Percentiles rank a stretch among this genome's conserved stretches.
Conservation (phyloP, 2,329 filamentous ascomycete species). For the Cadophora luteo-olivacea region DNA sequence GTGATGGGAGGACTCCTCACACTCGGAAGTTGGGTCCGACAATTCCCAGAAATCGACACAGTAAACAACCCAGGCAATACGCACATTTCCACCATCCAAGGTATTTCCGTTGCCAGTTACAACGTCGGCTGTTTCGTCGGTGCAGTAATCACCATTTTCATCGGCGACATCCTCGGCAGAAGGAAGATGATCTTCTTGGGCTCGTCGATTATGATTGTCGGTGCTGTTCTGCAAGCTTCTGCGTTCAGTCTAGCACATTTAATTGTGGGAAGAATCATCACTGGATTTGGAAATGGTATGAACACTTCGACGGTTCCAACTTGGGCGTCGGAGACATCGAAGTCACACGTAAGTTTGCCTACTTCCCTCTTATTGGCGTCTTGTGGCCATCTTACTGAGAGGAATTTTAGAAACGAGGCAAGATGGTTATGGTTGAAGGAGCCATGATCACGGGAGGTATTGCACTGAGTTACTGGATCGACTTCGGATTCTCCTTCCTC, state of each 20-base stretch:
- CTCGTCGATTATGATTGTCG: slow-evolving; percentile 63
- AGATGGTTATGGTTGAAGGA: slow-evolving; percentile 66
- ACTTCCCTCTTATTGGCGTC: no score
- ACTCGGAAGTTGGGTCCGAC: slow-evolving; percentile 53
- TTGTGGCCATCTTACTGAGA: background rate
- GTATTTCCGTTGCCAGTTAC: slow-evolving; percentile 62
- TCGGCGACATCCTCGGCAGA: slow-evolving; percentile 64
- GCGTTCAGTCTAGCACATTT: slow-evolving; percentile 57
- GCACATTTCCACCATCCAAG: slow-evolving; percentile 44
- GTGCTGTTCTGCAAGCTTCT: slow-evolving; percentile 53
- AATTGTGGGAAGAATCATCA: slow-evolving; percentile 57
- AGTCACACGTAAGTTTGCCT: slow-evolving; percentile 48
- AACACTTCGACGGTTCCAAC: slow-evolving; percentile 59
- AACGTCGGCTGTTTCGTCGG: slow-evolving; percentile 65
- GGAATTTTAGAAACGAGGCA: slow-evolving; percentile 54
- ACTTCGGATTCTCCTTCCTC: slow-evolving; percentile 62
- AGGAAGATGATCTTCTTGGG: slow-evolving; percentile 62
- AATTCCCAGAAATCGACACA: slow-evolving; percentile 61
- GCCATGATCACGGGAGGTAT: slow-evolving; percentile 63
- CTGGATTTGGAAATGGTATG: slow-evolving; percentile 58
- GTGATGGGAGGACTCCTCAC: slow-evolving; percentile 55
- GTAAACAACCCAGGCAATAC: slow-evolving; percentile 36
- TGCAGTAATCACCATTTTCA: slow-evolving; percentile 52
- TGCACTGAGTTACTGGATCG: slow-evolving; percentile 66
- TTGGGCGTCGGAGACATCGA: slow-evolving; percentile 67